Percentiles rank a stretch among this genome's conserved stretches.
Evolutionary conservation across 495 filamentous ascomycete genomes (phyloP).

Genomic region (Parmelia sp.): DNA sequence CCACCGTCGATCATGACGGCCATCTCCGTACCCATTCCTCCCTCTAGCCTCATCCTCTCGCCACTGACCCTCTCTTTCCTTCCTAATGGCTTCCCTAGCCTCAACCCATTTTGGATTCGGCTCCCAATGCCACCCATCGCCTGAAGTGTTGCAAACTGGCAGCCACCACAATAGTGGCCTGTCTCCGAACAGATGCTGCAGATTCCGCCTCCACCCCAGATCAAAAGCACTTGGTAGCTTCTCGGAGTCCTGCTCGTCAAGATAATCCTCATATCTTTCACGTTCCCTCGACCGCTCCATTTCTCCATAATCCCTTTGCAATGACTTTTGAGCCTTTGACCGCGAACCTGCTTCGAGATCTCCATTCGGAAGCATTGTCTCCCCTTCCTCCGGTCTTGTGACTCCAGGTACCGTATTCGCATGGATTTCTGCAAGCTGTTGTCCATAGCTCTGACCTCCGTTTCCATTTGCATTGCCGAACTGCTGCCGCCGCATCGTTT

Average conservation of each 20-base stretch:
- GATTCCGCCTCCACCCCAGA: conserved; percentile 70
- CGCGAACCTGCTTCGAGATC: conserved; percentile 26
- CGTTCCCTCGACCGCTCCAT: conserved; percentile 65
- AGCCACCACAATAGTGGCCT: conserved; percentile 64
- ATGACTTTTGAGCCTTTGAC: conserved; percentile 39
- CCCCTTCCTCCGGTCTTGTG: conserved; percentile 73
- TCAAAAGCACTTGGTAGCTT: conserved; percentile 91
- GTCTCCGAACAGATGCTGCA: conserved; percentile 76
- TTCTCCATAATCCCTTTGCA: conserved; percentile 58
- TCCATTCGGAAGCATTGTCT: conserved; percentile 41
- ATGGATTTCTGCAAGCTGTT: conserved; percentile 73
- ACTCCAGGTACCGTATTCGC: conserved; percentile 76
- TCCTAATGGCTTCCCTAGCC: conserved; percentile 53
- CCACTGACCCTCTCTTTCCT: conserved; percentile 53
- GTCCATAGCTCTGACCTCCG: conserved; percentile 57
- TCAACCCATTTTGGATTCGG: conserved; percentile 65
- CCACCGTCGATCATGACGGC: conserved; percentile 17
- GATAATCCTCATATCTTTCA: conserved; percentile 76
- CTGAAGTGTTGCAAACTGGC: conserved; percentile 76
- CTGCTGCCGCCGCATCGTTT: conserved; percentile 56
- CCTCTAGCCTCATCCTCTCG: conserved; percentile 30
- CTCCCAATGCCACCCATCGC: conserved; percentile 96
- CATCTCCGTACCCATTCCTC: conserved; percentile 6
- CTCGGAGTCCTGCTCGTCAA: conserved; percentile 78
- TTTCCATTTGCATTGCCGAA: conserved; percentile 47